Evolutionary conservation across 1,284 basidiomycete species (phyloP).

Genomic region (Apiotrichum laibachii): DNA sequence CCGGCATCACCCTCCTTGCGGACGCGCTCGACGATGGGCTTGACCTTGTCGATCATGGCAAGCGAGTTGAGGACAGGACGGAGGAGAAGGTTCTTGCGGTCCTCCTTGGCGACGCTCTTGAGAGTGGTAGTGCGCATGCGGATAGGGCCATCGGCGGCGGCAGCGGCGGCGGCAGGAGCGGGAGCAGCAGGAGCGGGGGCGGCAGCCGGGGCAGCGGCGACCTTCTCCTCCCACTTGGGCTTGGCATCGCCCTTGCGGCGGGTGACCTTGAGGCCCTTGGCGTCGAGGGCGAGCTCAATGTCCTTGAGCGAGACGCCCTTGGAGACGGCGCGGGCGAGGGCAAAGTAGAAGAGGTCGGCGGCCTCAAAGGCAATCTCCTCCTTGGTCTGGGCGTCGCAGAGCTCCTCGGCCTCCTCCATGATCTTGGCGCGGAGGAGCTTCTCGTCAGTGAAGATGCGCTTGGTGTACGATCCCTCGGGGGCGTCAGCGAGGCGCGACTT

Average conservation of each 20-base stretch:
- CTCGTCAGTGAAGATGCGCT: slow-evolving; percentile 78
- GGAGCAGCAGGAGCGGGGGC: slow-evolving; percentile 32
- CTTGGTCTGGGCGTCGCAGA: slow-evolving; percentile 76
- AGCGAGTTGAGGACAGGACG: slow-evolving; percentile 89
- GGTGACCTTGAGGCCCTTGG: slow-evolving; percentile 82
- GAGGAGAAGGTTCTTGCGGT: slow-evolving; percentile 70
- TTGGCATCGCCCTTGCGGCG: slow-evolving; percentile 92
- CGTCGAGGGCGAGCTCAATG: slow-evolving; percentile 79
- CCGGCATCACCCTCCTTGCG: slow-evolving; percentile 80
- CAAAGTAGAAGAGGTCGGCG: slow-evolving; percentile 94
- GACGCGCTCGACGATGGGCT: slow-evolving; percentile 89
- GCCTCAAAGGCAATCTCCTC: slow-evolving; percentile 94
- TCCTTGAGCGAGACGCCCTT: slow-evolving; percentile 81
- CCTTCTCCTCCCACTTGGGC: slow-evolving; percentile 66
- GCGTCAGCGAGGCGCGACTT: slow-evolving; percentile 69
- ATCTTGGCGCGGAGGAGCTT: slow-evolving; percentile 86
- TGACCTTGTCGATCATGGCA: slow-evolving; percentile 92
- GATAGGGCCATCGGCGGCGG: slow-evolving; percentile 55
- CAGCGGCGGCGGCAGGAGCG: slow-evolving; percentile 33
- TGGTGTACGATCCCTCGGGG: slow-evolving; percentile 90
- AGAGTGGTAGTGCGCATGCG: slow-evolving; percentile 73
- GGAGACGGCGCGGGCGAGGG: slow-evolving; percentile 79
- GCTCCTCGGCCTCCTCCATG: slow-evolving; percentile 96
- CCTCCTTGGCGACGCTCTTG: slow-evolving; percentile 57
- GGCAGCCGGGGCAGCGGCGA: slow-evolving; percentile 29